phyloP scores from a whole-genome alignment of 208 protist genomes.

The Trypanosoma cruzi region DNA sequence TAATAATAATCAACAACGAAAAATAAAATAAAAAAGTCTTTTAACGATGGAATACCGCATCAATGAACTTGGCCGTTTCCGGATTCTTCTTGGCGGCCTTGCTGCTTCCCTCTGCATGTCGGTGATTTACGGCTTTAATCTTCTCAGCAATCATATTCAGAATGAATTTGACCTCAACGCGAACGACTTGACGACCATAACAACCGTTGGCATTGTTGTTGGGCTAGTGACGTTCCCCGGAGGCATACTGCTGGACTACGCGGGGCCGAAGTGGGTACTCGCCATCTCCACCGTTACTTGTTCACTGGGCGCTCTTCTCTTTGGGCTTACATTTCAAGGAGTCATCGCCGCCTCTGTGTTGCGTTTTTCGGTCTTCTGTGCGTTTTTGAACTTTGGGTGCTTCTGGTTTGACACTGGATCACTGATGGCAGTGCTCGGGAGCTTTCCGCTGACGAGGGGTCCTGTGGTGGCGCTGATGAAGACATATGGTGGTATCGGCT shows the following conservation, averaged over 20 bases:
- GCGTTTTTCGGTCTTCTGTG: conserved; percentile 50
- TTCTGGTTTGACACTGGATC: conserved; percentile 54
- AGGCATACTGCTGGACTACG: conserved; percentile 65
- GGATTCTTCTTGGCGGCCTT: conserved; percentile 46
- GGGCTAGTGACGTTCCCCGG: conserved; percentile 47
- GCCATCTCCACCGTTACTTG: conserved; percentile 28
- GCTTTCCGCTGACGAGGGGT: conserved; percentile 54
- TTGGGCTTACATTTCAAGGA: conserved; percentile 54
- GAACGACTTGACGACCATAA: conserved; percentile 56
- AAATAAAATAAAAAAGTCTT: too few relatives aligned
- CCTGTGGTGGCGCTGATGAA: conserved; percentile 57
- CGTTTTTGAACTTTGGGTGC: conserved; percentile 61
- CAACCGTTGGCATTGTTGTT: conserved; percentile 48
- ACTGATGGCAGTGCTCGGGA: conserved; percentile 66
- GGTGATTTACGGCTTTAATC: conserved; percentile 60
- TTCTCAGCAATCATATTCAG: conserved; percentile 48
- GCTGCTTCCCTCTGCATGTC: conserved; percentile 36
- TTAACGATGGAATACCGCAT: conserved; percentile 26
- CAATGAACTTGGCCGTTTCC: conserved; percentile 51
- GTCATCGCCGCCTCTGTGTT: conserved; percentile 34
- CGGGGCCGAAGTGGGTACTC: conserved; percentile 45
- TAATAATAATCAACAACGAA: too few relatives aligned
- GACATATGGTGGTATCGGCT: conserved; percentile 52
- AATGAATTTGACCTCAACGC: conserved; percentile 36
- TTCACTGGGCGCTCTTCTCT: conserved; percentile 47